Base-by-base conservation (phyloP, 495 filamentous ascomycete genomes). In the Neurospora sp. region DNA sequence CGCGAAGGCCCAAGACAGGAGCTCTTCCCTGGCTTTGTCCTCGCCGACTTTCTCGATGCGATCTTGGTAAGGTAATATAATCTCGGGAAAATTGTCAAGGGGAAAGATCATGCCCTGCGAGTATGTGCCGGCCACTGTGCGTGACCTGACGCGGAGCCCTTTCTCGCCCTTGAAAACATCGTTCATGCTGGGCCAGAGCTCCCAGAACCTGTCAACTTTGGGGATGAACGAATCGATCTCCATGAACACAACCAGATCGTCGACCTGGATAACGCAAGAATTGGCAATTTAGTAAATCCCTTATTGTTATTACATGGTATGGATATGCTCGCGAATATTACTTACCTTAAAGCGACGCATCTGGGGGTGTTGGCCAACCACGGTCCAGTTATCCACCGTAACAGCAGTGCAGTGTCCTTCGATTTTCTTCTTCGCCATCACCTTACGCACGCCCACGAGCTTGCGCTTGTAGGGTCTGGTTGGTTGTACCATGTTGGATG, bases 191-290 rank as follows among this genome's bases (percentile, higher is more conserved):
- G 54, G 8, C 11, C 59, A 54, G 45, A 77, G 66, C 13, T 77
- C 70, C 73, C 73, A 77, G 17, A 74, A 77, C 7, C 70, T 31
- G 48, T 36, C 19, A 5, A 3, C 31, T 1, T 24, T 69, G 34
- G 78, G 78, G 21, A 79, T 38, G 59, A 79, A 75, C 0, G 59
- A 73, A 39, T 79, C 78, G 17, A 79, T 78, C 45, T 79, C 75
- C 59, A 78, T 72, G 31, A 71, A 79, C 19, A 79, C 69, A 13
- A 79, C 77, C 4, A 79, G 36, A n/a, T 77, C 73, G 21, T 71
- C 72, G 1, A 69, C 59, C 72, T 78, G 40, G n/a, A 8, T 13
- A 19, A 5, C 5, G 24, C 28, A 36, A 38, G 5, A 9, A 28
- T 9, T 6, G 15, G 9, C 54, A 62, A 4, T 5, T 62, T 34